Percentiles rank a stretch among this genome's conserved stretches.
Evolutionary conservation across 2,329 filamentous ascomycete species (phyloP).

Genomic region (Aspergillus felis): DNA sequence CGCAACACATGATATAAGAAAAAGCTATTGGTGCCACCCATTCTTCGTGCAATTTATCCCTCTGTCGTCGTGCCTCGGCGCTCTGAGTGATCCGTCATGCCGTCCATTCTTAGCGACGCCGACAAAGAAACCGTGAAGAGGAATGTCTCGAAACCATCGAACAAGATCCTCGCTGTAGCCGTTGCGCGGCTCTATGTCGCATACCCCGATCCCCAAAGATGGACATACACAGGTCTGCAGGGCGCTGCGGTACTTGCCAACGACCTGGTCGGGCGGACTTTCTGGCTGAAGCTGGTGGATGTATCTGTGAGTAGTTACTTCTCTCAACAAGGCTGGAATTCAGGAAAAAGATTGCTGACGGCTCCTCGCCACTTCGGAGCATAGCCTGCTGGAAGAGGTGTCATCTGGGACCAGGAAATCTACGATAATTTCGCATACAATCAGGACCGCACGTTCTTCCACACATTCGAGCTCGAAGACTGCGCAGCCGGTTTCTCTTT

Average conservation of each 20-base stretch:
- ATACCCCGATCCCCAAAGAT: constrained; percentile 78
- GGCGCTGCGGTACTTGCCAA: constrained; percentile 89
- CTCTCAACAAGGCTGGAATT: background rate
- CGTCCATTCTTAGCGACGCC: constrained; percentile 75
- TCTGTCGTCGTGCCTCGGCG: constrained; percentile 7
- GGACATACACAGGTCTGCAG: constrained; percentile 91
- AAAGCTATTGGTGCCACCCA: constrained; percentile 7
- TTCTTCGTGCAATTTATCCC: constrained; percentile 14
- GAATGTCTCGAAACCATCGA: constrained; percentile 84
- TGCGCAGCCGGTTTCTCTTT: constrained; percentile 89
- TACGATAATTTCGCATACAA: constrained; percentile 95
- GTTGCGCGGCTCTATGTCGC: constrained; percentile 92
- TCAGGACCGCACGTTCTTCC: constrained; percentile 95
- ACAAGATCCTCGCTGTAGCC: constrained; percentile 96
- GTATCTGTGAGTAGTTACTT: constrained; percentile 69
- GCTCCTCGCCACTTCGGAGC: constrained; percentile 1
- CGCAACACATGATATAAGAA: constrained; percentile 6
- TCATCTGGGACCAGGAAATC: constrained; percentile 97
- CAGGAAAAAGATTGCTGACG: constrained; percentile 9
- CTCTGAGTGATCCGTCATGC: constrained; percentile 37
- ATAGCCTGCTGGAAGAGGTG: constrained; percentile 72
- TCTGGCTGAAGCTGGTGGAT: constrained; percentile 97
- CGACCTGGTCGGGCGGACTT: constrained; percentile 90
- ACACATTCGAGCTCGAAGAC: constrained; percentile 92
- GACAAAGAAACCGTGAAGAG: constrained; percentile 97